Evolutionary conservation across 1,284 basidiomycete species (phyloP).

Genomic region (Blastosporella zonata): DNA sequence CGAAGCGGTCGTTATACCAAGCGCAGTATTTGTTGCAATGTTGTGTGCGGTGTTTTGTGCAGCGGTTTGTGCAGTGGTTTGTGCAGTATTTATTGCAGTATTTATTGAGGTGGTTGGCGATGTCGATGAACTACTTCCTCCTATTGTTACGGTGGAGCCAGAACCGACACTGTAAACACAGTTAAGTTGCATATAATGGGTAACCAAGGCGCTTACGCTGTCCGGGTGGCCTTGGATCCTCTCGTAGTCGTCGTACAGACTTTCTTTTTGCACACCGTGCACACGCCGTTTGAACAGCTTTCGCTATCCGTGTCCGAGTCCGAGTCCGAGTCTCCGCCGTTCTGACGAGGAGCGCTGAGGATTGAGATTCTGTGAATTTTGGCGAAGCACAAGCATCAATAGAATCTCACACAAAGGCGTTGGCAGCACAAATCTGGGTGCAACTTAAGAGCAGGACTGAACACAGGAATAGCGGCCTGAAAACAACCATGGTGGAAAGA

Average conservation of each 20-base stretch:
- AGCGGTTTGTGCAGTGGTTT: not conserved
- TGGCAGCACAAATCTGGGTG: not conserved
- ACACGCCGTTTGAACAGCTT: slow-evolving; percentile 14
- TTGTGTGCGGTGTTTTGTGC: not conserved
- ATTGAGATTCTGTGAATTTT: no score
- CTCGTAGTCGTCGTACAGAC: slow-evolving; percentile 10
- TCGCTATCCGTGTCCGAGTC: slow-evolving; percentile 14
- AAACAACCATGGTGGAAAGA: not conserved
- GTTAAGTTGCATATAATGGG: no score
- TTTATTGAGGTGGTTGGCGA: not conserved
- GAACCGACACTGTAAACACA: not conserved
- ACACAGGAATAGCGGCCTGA: not conserved
- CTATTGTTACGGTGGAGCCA: no score
- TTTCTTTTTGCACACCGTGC: slow-evolving; percentile 5
- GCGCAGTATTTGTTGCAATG: not conserved
- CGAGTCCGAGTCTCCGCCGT: slow-evolving; percentile 10
- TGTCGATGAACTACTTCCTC: not conserved
- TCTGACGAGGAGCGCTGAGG: not conserved
- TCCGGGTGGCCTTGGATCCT: slow-evolving; percentile 4
- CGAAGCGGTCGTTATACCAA: not conserved
- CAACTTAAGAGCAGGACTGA: not conserved
- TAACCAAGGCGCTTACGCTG: not conserved
- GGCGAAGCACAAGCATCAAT: not conserved
- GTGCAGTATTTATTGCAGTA: not conserved
- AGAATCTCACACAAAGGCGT: not conserved